Evolutionary conservation across 176 grass and related monocot genomes (phyloP).

Genomic region (Musa beccarii): DNA sequence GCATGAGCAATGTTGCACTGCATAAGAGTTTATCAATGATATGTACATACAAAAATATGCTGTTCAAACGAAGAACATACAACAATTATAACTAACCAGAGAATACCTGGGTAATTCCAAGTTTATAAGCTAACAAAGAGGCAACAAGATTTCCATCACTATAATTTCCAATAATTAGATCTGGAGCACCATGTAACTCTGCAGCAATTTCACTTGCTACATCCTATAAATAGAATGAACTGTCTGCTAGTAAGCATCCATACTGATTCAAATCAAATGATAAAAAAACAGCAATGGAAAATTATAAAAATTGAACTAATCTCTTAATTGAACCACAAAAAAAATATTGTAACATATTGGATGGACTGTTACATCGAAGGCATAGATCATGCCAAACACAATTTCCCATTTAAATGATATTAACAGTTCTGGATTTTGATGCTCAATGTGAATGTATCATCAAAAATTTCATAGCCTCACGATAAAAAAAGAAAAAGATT

Average conservation of each 20-base stretch:
- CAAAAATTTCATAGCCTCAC: too few species aligned
- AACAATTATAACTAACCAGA: not conserved
- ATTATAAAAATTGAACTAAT: too few species aligned
- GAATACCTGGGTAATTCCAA: conserved; percentile 79
- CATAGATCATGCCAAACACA: not conserved
- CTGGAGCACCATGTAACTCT: conserved; percentile 74
- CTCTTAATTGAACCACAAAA: too few species aligned
- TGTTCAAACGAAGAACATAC: conserved; percentile 1
- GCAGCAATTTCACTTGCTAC: conserved; percentile 78
- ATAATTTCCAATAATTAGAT: conserved; percentile 96
- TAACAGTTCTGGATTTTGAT: too few species aligned
- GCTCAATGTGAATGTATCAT: too few species aligned
- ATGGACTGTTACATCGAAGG: not conserved
- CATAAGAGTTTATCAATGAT: conserved; percentile 17
- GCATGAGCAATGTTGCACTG: conserved; percentile 99
- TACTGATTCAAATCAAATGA: too few species aligned
- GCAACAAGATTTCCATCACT: conserved; percentile 98
- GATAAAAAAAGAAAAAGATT: too few species aligned
- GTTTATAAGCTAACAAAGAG: conserved; percentile 72
- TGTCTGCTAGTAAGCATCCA: not conserved
- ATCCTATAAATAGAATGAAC: conserved; percentile 40
- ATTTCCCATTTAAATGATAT: not conserved
- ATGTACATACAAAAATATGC: conserved; percentile 14
- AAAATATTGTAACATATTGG: not conserved
- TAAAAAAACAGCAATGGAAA: too few species aligned